These are phyloP conservation scores for Hibiscus tridactylites DNA, from an alignment of 345 rosid genomes.

Conservation along the genomic window DNA sequence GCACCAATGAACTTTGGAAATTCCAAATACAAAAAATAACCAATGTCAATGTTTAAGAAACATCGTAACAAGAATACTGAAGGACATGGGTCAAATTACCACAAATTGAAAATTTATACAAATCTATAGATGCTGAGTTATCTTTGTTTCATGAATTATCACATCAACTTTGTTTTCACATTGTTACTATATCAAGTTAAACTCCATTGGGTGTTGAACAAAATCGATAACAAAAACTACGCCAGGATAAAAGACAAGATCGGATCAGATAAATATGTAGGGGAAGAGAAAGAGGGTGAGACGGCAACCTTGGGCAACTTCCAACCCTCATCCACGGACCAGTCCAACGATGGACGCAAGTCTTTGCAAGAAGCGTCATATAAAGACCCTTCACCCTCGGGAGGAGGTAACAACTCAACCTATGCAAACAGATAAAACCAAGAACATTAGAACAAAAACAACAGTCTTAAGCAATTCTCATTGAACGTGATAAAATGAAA, in stretches of 20 bases:
- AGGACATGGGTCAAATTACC: background rate
- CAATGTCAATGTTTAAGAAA: background rate
- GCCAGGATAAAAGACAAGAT: background rate
- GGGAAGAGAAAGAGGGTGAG: background rate
- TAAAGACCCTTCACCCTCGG: constrained; percentile 44
- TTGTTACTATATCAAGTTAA: background rate
- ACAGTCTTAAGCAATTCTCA: background rate
- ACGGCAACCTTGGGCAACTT: constrained; percentile 24
- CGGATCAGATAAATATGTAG: background rate
- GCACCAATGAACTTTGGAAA: background rate
- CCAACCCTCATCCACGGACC: constrained; percentile 55
- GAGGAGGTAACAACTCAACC: constrained; percentile 48
- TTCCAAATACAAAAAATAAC: background rate
- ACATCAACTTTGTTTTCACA: background rate
- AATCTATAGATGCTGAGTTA: background rate
- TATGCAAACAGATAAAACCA: constrained; percentile 8
- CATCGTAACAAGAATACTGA: background rate
- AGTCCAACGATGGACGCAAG: constrained; percentile 55
- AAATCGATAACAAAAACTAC: background rate
- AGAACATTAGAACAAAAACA: background rate
- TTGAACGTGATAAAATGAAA: background rate
- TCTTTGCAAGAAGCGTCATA: constrained; percentile 36
- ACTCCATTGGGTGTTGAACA: no score
- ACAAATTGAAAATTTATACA: background rate
- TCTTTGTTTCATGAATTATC: background rate